Conservation (phyloP, 164 flowering plant species). For the Tetracentron sinense region DNA sequence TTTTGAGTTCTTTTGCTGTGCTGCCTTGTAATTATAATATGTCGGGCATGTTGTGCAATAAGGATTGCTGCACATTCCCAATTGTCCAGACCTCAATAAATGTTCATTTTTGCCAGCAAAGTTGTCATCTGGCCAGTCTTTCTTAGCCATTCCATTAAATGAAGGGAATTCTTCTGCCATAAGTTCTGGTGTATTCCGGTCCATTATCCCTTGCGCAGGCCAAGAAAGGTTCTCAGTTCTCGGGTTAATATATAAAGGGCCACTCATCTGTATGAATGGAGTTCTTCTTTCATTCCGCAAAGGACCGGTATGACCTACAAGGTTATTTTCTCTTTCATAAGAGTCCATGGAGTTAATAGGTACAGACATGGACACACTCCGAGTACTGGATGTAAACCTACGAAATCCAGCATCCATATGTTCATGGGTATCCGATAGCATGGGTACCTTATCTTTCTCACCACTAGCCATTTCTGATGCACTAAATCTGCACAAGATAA, state of each 20-base stretch:
- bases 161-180: slow-evolving; percentile 41
- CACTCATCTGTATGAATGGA: slow-evolving; percentile 56
- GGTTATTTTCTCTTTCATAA: slow-evolving; percentile 23
- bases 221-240: slow-evolving; percentile 23
- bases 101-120: slow-evolving; percentile 53
- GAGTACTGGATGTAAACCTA: slow-evolving; percentile 21
- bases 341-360: slow-evolving; percentile 35
- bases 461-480: slow-evolving; percentile 32
- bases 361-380: slow-evolving; percentile 59
- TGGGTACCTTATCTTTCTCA: slow-evolving; percentile 65
- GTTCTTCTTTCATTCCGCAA: slow-evolving; percentile 39
- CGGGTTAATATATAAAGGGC: slow-evolving; percentile 37
- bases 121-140: slow-evolving; percentile 31
- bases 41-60: slow-evolving; percentile 89
- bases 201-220: slow-evolving; percentile 18
- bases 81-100: slow-evolving; percentile 70
- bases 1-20: slow-evolving; percentile 28
- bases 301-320: slow-evolving; percentile 68
- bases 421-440: slow-evolving; percentile 41
- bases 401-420: slow-evolving; percentile 20
- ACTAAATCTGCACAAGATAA: slow-evolving; percentile 12
- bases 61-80: slow-evolving; percentile 89
- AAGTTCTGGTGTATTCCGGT: slow-evolving; percentile 19
- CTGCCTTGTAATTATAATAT: slow-evolving; percentile 31
- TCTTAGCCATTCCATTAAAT: slow-evolving; percentile 20